Evolutionary conservation across 2,329 filamentous ascomycete species (phyloP).

Genomic region (Boeremia exigua): DNA sequence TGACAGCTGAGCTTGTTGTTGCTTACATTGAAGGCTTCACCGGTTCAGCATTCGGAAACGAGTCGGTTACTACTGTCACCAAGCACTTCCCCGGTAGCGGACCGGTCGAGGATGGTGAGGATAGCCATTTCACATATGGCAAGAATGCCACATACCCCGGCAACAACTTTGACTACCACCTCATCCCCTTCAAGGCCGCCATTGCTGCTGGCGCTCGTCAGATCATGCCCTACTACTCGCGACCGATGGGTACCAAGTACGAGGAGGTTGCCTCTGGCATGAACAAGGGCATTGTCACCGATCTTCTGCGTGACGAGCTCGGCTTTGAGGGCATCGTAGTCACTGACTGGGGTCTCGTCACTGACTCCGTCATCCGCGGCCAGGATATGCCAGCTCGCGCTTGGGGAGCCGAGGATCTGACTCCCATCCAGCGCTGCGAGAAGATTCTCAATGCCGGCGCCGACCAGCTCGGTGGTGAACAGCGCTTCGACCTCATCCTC

Average conservation of each 20-base stretch:
- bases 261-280: slow-evolving; percentile 59
- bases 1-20: slow-evolving; percentile 47
- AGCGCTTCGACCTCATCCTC: slow-evolving; percentile 56
- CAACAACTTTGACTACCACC: slow-evolving; percentile 58
- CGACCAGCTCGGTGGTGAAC: slow-evolving; percentile 61
- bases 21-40: slow-evolving; percentile 59
- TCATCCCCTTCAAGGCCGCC: slow-evolving; percentile 59
- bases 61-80: slow-evolving; percentile 57
- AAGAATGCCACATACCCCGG: slow-evolving; percentile 60
- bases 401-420: slow-evolving; percentile 59
- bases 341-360: slow-evolving; percentile 62
- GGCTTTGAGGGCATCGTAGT: slow-evolving; percentile 61
- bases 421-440: slow-evolving; percentile 50
- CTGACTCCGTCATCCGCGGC: slow-evolving; percentile 51
- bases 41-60: slow-evolving; percentile 51
- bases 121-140: slow-evolving; percentile 61
- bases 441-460: slow-evolving; percentile 59
- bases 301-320: slow-evolving; percentile 55
- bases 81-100: slow-evolving; percentile 64
- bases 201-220: slow-evolving; percentile 58
- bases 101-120: slow-evolving; percentile 57
- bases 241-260: slow-evolving; percentile 55
- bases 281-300: slow-evolving; percentile 60
- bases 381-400: slow-evolving; percentile 57
- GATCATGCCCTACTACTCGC: slow-evolving; percentile 61